Conservation (phyloP, 2,329 filamentous ascomycete genomes). For the Fusarium sp. region DNA sequence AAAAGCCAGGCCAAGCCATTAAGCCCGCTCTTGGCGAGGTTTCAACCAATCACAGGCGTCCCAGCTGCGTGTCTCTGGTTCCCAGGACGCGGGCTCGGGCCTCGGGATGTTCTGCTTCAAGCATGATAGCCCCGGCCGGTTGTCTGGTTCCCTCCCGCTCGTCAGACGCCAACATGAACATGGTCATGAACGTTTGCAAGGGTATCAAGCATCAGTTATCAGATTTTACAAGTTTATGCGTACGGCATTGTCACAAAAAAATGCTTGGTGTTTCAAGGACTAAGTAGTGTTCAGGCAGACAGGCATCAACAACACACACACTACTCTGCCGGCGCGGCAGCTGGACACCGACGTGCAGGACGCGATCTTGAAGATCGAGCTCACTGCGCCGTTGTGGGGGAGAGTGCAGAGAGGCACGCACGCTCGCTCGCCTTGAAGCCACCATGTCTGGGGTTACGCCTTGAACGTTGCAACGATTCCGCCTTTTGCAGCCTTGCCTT, state of each 20-base stretch:
- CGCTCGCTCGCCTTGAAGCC: constrained; percentile 8
- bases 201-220: constrained; percentile 18
- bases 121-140: constrained; percentile 36
- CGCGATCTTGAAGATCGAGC: constrained; percentile 24
- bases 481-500: constrained; percentile 3
- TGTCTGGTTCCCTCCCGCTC: constrained; percentile 19
- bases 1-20: constrained; percentile 4
- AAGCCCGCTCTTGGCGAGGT: constrained; percentile 16
- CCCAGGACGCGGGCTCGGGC: constrained; percentile 45
- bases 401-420: constrained; percentile 9
- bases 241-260: background rate
- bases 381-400: constrained; percentile 16
- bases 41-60: constrained; percentile 43
- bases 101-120: constrained; percentile 45
- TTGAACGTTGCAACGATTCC: constrained; percentile 18
- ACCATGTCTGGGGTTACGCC: constrained; percentile 15
- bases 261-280: background rate
- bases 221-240: constrained; percentile 7
- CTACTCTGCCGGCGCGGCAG: background rate
- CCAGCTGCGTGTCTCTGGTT: constrained; percentile 41
- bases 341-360: constrained; percentile 9
- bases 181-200: constrained; percentile 22
- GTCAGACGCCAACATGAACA: constrained; percentile 23
- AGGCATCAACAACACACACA: background rate
- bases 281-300: background rate